phyloP scores from a whole-genome alignment of 2,329 filamentous ascomycete genomes.

The Sporothrix schenckii region DNA sequence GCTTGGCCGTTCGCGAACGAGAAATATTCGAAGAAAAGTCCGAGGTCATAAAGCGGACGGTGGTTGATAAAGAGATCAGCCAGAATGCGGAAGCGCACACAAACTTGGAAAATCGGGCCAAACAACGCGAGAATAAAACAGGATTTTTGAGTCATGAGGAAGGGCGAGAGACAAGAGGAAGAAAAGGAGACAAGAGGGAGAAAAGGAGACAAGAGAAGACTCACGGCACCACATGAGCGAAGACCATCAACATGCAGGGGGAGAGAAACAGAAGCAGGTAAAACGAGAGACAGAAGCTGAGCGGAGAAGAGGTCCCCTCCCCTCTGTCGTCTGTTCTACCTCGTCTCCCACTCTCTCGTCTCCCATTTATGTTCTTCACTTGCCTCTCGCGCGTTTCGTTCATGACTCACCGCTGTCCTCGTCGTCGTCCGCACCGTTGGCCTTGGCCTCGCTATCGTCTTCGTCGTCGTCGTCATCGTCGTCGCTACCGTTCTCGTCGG shows the following conservation, averaged over 20 bases:
- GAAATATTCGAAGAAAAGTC: background rate
- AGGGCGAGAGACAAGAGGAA: background rate
- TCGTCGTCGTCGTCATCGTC: constrained; percentile 21
- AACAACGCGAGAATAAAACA: background rate
- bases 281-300: background rate
- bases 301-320: background rate
- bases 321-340: background rate
- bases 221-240: background rate
- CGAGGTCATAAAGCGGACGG: background rate
- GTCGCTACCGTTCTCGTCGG: background rate
- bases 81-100: background rate
- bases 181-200: constrained; percentile 14
- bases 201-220: constrained; percentile 4
- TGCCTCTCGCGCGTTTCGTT: constrained; percentile 8
- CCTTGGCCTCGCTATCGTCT: constrained; percentile 27
- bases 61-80: background rate
- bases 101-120: background rate
- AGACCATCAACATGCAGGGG: background rate
- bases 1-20: background rate
- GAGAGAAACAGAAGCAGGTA: background rate
- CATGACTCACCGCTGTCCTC: constrained; percentile 26
- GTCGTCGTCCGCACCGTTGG: constrained; percentile 30
- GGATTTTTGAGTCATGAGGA: background rate
- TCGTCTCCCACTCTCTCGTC: constrained; percentile 4
- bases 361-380: background rate